These are phyloP conservation scores for Podospora pseudocomata DNA, from an alignment of 495 filamentous ascomycete species.

Conservation along the genomic window DNA sequence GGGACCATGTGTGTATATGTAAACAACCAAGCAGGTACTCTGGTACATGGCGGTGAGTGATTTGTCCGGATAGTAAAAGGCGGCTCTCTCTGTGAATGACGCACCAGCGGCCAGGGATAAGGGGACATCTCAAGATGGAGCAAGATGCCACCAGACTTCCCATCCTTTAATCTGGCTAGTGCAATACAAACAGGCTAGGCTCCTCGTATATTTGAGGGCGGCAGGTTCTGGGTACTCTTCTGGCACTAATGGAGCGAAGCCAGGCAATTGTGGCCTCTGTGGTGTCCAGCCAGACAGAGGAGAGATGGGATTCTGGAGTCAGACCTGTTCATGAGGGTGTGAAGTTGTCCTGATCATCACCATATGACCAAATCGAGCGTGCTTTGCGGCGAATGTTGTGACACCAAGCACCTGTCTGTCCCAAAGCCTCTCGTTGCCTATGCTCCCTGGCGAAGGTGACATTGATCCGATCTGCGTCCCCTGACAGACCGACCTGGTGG, in stretches of 20 bases:
- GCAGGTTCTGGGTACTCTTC: not conserved
- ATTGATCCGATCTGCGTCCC: not conserved
- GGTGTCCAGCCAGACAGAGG: not conserved
- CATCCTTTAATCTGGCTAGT: not conserved
- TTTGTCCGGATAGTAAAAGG: not conserved
- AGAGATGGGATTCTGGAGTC: too few species aligned
- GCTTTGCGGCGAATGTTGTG: constrained; percentile 7
- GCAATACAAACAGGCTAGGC: not conserved
- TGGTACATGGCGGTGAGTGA: constrained; percentile 15
- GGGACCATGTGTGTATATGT: not conserved
- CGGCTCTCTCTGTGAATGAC: not conserved
- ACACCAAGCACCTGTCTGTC: not conserved
- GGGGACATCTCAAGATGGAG: not conserved
- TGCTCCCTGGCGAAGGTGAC: not conserved
- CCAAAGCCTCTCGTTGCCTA: not conserved
- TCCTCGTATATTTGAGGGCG: not conserved
- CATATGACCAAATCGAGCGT: constrained; percentile 12
- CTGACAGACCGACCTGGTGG: not conserved
- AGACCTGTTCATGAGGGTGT: too few species aligned
- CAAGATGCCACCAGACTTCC: not conserved
- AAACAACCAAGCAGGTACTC: not conserved
- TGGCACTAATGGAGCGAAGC: not conserved
- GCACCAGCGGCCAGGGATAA: not conserved
- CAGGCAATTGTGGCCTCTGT: not conserved
- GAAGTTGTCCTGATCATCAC: not conserved